These are phyloP conservation scores for Pyrenochaeta sp. DNA, from an alignment of 2,329 filamentous ascomycete species.

Conservation along the genomic window DNA sequence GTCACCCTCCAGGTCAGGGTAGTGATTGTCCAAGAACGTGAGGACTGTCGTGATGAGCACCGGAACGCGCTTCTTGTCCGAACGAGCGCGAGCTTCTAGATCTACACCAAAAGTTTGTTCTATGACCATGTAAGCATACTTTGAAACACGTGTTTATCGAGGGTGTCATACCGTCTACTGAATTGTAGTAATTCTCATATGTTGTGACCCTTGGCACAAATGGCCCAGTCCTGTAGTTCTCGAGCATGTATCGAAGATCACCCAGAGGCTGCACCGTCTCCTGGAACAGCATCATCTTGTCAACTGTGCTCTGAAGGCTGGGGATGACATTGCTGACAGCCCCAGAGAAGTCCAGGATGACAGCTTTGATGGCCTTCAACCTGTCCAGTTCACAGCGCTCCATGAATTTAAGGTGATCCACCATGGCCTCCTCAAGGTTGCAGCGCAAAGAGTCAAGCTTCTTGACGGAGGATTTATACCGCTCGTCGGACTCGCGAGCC, in stretches of 20 bases:
- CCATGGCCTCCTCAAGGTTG: slow-evolving; percentile 93
- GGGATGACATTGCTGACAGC: slow-evolving; percentile 98
- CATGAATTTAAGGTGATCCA: slow-evolving; percentile 91
- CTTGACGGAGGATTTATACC: slow-evolving; percentile 86
- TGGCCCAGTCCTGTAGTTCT: slow-evolving; percentile 95
- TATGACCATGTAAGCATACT: slow-evolving; percentile 36
- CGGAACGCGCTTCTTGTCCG: slow-evolving; percentile 94
- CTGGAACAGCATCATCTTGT: slow-evolving; percentile 99
- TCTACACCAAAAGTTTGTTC: slow-evolving; percentile 98
- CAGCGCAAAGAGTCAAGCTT: slow-evolving; percentile 91
- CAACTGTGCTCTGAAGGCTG: slow-evolving; percentile 91
- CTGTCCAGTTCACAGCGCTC: slow-evolving; percentile 97
- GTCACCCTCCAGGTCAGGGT: slow-evolving; percentile 96
- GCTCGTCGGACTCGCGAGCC: slow-evolving; percentile 87
- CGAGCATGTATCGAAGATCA: slow-evolving; percentile 90
- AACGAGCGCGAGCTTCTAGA: slow-evolving; percentile 90
- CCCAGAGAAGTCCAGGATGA: slow-evolving; percentile 96
- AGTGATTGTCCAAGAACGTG: slow-evolving; percentile 95
- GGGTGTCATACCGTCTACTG: slow-evolving; percentile 73
- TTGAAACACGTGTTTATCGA: background rate
- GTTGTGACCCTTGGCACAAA: slow-evolving; percentile 90
- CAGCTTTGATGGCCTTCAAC: slow-evolving; percentile 97
- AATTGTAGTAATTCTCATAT: slow-evolving; percentile 99
- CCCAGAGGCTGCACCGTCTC: slow-evolving; percentile 95
- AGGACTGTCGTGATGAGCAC: slow-evolving; percentile 90